Percentiles rank a stretch among this genome's conserved stretches.
Evolutionary conservation across 2,329 filamentous ascomycete species (phyloP).

Genomic region (Akanthomyces dipterigenus): DNA sequence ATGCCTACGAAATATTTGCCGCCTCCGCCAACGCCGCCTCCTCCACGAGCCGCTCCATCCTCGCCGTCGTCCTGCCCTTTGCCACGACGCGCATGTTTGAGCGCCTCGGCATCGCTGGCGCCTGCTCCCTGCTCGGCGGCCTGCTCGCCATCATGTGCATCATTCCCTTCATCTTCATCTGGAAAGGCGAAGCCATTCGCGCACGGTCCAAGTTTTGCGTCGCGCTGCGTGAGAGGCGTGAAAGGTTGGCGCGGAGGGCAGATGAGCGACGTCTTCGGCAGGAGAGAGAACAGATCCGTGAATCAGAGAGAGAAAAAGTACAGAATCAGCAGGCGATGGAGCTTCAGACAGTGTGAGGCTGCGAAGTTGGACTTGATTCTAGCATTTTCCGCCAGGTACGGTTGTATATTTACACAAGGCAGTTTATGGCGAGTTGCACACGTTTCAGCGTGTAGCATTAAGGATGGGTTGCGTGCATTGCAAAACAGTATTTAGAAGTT

Average conservation of each 20-base stretch:
- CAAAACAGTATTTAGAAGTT: not conserved
- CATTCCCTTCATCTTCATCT: slow-evolving; percentile 47
- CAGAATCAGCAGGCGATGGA: not conserved
- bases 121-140: slow-evolving; percentile 46
- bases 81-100: slow-evolving; percentile 45
- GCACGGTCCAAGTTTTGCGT: slow-evolving; percentile 55
- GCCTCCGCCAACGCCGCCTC: slow-evolving; percentile 73
- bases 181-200: slow-evolving; percentile 49
- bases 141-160: slow-evolving; percentile 43
- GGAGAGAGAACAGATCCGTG: slow-evolving; percentile 18
- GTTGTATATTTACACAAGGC: no score
- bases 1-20: slow-evolving; percentile 61
- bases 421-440: not conserved
- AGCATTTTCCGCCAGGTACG: not conserved
- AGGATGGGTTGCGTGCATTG: not conserved
- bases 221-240: slow-evolving; percentile 46
- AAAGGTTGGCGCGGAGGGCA: slow-evolving; percentile 35
- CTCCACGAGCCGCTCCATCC: slow-evolving; percentile 91
- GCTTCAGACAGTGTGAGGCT: not conserved
- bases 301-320: slow-evolving; percentile 15
- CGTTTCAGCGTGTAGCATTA: not conserved
- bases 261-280: slow-evolving; percentile 28
- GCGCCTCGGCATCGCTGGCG: slow-evolving; percentile 39
- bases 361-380: not conserved
- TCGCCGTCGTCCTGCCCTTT: slow-evolving; percentile 65